A percentile compares a stretch with the other conserved stretches of the same genome.
phyloP scores from a whole-genome alignment of 306 rosid genomes.

The Casuarina cunninghamiana region DNA sequence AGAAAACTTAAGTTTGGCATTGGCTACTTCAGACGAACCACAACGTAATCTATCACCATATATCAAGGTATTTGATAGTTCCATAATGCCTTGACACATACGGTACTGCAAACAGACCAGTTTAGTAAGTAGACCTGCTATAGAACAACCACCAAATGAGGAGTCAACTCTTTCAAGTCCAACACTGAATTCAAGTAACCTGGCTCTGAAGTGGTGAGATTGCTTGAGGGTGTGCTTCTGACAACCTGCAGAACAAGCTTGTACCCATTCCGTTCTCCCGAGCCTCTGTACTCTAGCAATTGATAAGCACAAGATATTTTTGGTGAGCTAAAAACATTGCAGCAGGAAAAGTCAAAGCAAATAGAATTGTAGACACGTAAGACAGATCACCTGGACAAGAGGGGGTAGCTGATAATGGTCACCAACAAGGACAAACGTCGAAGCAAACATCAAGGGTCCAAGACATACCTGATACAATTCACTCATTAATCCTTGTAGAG shows the following conservation, averaged over 20 bases:
- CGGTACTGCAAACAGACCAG: conserved; percentile 67
- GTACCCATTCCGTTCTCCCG: conserved; percentile 91
- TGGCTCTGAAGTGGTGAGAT: conserved; percentile 86
- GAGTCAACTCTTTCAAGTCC: neutral
- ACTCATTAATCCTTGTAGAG: neutral
- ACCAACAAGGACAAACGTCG: conserved; percentile 87
- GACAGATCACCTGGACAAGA: conserved; percentile 69
- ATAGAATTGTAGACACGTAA: conserved; percentile 3
- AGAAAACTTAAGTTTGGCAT: conserved; percentile 61
- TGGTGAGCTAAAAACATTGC: conserved; percentile 5
- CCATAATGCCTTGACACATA: conserved; percentile 91
- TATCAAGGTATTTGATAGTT: conserved; percentile 87
- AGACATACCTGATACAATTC: conserved; percentile 68
- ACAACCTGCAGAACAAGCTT: conserved; percentile 90
- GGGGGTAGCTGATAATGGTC: conserved; percentile 97
- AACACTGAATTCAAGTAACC: conserved; percentile 38
- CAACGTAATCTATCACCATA: conserved; percentile 88
- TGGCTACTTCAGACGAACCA: conserved; percentile 80
- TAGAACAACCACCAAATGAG: conserved; percentile 24
- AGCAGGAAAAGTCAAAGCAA: conserved; percentile 1
- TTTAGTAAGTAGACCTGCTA: conserved; percentile 28
- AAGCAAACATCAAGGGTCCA: conserved; percentile 89
- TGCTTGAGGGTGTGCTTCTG: conserved; percentile 94
- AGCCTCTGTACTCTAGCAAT: conserved; percentile 79
- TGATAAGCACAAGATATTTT: conserved; percentile 8